A percentile compares a stretch with the other conserved stretches of the same genome.
These are phyloP conservation scores for Neospermospora avenae DNA, from an alignment of 2,329 filamentous ascomycete genomes.

Conservation along the genomic window DNA sequence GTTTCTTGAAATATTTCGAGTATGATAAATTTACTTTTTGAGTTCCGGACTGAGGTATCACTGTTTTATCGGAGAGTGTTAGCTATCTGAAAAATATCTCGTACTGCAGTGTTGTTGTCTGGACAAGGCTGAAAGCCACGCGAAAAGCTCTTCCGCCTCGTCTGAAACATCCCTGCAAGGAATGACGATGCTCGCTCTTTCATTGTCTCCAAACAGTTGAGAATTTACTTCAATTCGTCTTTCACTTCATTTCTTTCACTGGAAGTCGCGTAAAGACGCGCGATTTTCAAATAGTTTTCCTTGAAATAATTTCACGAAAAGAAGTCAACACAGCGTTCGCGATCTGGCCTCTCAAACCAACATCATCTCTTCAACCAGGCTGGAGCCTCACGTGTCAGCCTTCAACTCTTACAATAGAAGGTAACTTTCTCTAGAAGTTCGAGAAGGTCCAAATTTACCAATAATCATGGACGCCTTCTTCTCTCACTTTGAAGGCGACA, in stretches of 20 bases:
- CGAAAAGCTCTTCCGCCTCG: not conserved
- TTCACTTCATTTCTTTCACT: not conserved
- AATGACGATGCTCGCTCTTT: not conserved
- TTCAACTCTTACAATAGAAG: not conserved
- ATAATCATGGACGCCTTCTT: constrained; percentile 19
- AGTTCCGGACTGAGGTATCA: not conserved
- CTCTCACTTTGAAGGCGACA: constrained; percentile 23
- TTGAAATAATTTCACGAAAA: no score
- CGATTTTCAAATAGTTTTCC: not conserved
- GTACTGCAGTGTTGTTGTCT: constrained; percentile 7
- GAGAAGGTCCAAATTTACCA: not conserved
- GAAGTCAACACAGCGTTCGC: not conserved
- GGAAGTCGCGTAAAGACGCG: not conserved
- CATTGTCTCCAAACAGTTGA: not conserved
- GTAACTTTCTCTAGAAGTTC: not conserved
- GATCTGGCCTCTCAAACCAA: not conserved
- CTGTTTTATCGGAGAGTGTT: no score
- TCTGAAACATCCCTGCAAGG: constrained; percentile 2
- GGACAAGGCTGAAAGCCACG: constrained; percentile 24
- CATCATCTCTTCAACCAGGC: not conserved
- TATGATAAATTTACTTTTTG: not conserved
- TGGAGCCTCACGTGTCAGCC: not conserved
- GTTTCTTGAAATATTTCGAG: not conserved
- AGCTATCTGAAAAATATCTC: not conserved
- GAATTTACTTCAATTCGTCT: not conserved